Percentiles rank a stretch among this genome's conserved stretches.
These are phyloP conservation scores for Metrosideros polymorpha DNA, from an alignment of 441 rosid species.

Conservation along the genomic window DNA sequence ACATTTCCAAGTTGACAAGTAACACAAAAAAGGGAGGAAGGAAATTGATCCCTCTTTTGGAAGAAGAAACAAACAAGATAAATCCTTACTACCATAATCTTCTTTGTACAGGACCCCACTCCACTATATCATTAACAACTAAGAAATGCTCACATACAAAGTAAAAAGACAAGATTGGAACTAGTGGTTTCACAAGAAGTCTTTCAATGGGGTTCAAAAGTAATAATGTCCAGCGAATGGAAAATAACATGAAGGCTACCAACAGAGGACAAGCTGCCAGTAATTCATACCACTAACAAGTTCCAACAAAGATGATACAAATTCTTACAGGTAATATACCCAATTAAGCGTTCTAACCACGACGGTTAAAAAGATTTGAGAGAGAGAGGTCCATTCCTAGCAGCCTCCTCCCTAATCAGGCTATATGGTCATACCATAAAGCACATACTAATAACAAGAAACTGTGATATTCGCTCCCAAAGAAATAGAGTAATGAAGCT, in stretches of 20 bases:
- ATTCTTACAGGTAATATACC: not conserved
- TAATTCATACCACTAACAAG: not conserved
- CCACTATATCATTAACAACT: not conserved
- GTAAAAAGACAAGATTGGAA: not conserved
- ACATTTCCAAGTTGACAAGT: not conserved
- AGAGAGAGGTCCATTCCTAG: not conserved
- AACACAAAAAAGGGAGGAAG: not conserved
- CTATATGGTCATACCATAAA: not conserved
- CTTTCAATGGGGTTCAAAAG: not conserved
- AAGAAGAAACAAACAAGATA: not conserved
- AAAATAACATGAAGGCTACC: not conserved
- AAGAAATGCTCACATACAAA: not conserved
- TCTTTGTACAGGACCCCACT: not conserved
- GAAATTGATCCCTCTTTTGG: not conserved
- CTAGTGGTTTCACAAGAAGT: not conserved
- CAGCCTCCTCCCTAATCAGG: not conserved
- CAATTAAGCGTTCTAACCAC: not conserved
- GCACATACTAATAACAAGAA: not conserved
- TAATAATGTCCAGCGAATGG: not conserved
- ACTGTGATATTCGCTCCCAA: not conserved
- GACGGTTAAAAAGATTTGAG: not conserved
- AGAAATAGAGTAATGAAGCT: not conserved
- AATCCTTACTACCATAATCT: not conserved
- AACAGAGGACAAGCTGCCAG: not conserved
- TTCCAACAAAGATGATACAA: not conserved